Percentiles rank a stretch among this genome's conserved stretches.
phyloP scores from a whole-genome alignment of 306 rosid species.

The Cercis canadensis region DNA sequence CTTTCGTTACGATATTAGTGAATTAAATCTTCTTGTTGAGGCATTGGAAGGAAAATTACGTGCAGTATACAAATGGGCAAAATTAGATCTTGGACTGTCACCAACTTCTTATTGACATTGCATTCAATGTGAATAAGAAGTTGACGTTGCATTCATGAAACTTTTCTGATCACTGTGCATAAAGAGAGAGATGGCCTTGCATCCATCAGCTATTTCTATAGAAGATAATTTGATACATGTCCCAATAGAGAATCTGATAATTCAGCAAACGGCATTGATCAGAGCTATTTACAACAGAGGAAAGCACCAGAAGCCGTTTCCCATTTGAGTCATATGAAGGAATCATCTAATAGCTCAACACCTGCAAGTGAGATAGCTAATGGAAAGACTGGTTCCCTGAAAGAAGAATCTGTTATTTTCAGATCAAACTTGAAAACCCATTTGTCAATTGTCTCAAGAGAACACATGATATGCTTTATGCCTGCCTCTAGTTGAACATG shows the following conservation, averaged over 20 bases:
- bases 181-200: slow-evolving; percentile 55
- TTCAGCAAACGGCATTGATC: slow-evolving; percentile 42
- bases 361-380: slow-evolving; percentile 40
- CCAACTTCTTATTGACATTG: slow-evolving; percentile 60
- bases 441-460: slow-evolving; percentile 60
- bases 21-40: slow-evolving; percentile 80
- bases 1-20: slow-evolving; percentile 83
- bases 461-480: slow-evolving; percentile 50
- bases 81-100: slow-evolving; percentile 87
- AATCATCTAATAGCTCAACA: slow-evolving; percentile 32
- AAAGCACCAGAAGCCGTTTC: slow-evolving; percentile 46
- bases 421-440: slow-evolving; percentile 42
- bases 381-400: slow-evolving; percentile 36
- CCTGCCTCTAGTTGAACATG: slow-evolving; percentile 43
- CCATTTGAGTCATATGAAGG: slow-evolving; percentile 36
- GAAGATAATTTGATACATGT: slow-evolving; percentile 49
- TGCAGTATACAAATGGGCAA: slow-evolving; percentile 97
- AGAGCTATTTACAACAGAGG: too few relatives aligned
- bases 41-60: slow-evolving; percentile 97
- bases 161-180: slow-evolving; percentile 30
- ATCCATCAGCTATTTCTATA: slow-evolving; percentile 39
- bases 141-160: slow-evolving; percentile 36
- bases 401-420: slow-evolving; percentile 51
- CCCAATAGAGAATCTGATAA: slow-evolving; percentile 43
- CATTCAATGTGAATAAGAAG: slow-evolving; percentile 34